Percentiles rank a stretch among this genome's conserved stretches.
Conservation (phyloP, 495 filamentous ascomycete genomes). For the Aspergillus olivimuriae region DNA sequence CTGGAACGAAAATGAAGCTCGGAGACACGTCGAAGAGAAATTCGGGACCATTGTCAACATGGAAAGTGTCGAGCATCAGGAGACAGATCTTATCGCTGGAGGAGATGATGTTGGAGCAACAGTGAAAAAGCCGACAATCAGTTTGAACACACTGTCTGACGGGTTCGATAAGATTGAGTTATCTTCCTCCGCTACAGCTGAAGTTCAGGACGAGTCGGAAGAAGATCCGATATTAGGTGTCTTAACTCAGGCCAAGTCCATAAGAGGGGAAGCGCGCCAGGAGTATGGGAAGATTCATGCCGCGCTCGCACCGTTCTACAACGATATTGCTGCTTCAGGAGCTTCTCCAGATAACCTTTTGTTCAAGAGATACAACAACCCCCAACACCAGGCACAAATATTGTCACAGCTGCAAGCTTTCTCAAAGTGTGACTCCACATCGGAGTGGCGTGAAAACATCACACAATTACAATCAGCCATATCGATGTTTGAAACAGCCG, state of each 20-base stretch:
- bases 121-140: constrained; percentile 11
- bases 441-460: constrained; percentile 64
- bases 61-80: constrained; percentile 45
- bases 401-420: constrained; percentile 73
- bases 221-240: constrained; percentile 52
- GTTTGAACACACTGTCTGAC: constrained; percentile 40
- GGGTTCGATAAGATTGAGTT: constrained; percentile 63
- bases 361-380: constrained; percentile 80
- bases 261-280: constrained; percentile 77
- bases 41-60: constrained; percentile 61
- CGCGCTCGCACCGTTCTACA: constrained; percentile 81
- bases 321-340: constrained; percentile 65
- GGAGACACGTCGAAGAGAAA: constrained; percentile 67
- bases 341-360: constrained; percentile 76
- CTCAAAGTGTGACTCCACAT: constrained; percentile 68
- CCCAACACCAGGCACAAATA: constrained; percentile 83
- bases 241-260: constrained; percentile 63
- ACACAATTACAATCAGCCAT: constrained; percentile 67
- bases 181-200: constrained; percentile 21
- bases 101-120: no score
- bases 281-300: constrained; percentile 90
- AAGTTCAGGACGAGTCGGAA: constrained; percentile 13
- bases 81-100: no score
- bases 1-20: constrained; percentile 88
- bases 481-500: constrained; percentile 83